These are phyloP conservation scores for Yamadazyma sp. DNA, from an alignment of 1,139 yeast genomes.

Conservation along the genomic window DNA sequence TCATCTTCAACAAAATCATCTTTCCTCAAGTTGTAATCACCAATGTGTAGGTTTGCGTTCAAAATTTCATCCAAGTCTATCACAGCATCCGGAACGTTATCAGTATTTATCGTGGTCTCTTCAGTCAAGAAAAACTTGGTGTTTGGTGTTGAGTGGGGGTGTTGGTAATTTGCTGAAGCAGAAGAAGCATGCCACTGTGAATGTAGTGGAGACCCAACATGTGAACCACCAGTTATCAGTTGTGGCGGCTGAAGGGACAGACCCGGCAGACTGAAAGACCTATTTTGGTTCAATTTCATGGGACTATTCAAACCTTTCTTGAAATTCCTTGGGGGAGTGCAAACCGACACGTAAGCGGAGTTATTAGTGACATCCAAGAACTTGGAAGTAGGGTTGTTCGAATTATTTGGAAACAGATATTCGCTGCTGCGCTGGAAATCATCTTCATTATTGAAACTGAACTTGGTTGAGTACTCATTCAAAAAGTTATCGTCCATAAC, in stretches of 20 bases:
- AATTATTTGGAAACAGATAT: conserved; percentile 33
- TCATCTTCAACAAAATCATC: conserved; percentile 36
- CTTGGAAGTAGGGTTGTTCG: conserved; percentile 16
- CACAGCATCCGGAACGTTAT: conserved; percentile 58
- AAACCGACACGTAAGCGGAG: conserved; percentile 2
- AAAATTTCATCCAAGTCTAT: conserved; percentile 63
- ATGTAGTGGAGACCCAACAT: neutral
- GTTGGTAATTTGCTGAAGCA: neutral
- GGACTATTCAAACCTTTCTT: conserved; percentile 34
- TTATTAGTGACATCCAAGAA: conserved; percentile 2
- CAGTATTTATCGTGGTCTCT: conserved; percentile 29
- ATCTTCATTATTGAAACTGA: conserved; percentile 34
- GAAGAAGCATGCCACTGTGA: neutral
- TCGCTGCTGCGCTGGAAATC: conserved; percentile 31
- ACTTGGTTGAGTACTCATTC: conserved; percentile 21
- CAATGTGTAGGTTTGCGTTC: conserved; percentile 38
- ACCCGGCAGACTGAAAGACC: conserved; percentile 12
- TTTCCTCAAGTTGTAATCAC: conserved; percentile 37
- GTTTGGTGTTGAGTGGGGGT: conserved; percentile 14
- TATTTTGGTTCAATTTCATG: conserved; percentile 28
- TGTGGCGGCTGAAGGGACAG: conserved; percentile 3
- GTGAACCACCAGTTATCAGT: neutral
- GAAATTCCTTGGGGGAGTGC: conserved; percentile 19
- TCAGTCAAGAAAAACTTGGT: conserved; percentile 34
- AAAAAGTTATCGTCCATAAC: conserved; percentile 15